Evolutionary conservation across 75 land plant genomes (phyloP).

Genomic region (Picea sitchensis): DNA sequence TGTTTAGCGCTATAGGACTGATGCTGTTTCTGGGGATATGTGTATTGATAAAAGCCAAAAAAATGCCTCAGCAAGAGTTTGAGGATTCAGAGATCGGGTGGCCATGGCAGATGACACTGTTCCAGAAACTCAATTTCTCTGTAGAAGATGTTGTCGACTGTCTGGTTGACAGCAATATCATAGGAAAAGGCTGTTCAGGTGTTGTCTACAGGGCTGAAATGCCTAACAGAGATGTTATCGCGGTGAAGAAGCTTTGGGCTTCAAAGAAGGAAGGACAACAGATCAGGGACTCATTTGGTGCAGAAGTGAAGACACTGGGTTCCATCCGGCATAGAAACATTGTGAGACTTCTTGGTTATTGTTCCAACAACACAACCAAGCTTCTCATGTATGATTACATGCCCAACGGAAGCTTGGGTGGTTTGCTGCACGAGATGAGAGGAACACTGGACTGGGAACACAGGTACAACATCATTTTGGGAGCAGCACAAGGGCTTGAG

Average conservation of each 20-base stretch:
- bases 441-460: slow-evolving; percentile 67
- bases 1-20: slow-evolving; percentile 3
- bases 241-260: slow-evolving; percentile 74
- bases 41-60: slow-evolving; percentile 6
- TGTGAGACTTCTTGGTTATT: slow-evolving; percentile 75
- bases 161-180: slow-evolving; percentile 48
- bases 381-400: slow-evolving; percentile 87
- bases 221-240: slow-evolving; percentile 42
- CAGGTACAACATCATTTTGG: slow-evolving; percentile 68
- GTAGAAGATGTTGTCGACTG: slow-evolving; percentile 48
- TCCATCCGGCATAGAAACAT: slow-evolving; percentile 81
- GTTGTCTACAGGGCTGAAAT: slow-evolving; percentile 56
- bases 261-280: slow-evolving; percentile 30
- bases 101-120: slow-evolving; percentile 83
- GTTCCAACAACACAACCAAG: slow-evolving; percentile 51
- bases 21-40: neutral
- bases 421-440: slow-evolving; percentile 52
- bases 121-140: slow-evolving; percentile 65
- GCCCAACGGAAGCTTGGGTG: slow-evolving; percentile 69
- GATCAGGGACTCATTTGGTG: slow-evolving; percentile 45
- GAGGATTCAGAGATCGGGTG: slow-evolving; percentile 44
- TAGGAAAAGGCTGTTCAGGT: slow-evolving; percentile 80
- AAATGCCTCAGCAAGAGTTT: neutral
- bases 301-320: slow-evolving; percentile 72
- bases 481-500: slow-evolving; percentile 81